A percentile compares a stretch with the other conserved stretches of the same genome.
Conservation (phyloP, 495 filamentous ascomycete genomes). For the Pseudoneurospora amorphoporcata region DNA sequence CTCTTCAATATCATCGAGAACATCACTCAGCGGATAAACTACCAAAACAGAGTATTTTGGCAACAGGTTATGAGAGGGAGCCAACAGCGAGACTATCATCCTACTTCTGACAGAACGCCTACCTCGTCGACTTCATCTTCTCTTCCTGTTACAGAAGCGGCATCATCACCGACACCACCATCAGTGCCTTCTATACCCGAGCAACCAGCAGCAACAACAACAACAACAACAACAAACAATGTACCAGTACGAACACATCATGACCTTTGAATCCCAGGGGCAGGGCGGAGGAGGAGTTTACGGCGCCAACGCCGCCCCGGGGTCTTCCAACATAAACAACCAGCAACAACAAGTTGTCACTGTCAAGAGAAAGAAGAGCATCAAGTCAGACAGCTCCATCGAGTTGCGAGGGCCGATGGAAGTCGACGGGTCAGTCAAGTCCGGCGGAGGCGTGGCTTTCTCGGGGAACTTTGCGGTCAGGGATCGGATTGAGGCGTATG, state of each 20-base stretch:
- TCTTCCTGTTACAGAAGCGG: not conserved
- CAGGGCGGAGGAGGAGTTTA: conserved; percentile 2
- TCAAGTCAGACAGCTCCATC: conserved; percentile 23
- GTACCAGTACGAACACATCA: conserved; percentile 26
- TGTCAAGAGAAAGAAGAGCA: conserved; percentile 19
- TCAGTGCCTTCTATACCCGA: not conserved
- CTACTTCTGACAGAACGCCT: not conserved
- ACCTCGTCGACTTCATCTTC: not conserved
- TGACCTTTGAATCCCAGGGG: conserved; percentile 21
- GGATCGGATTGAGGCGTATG: conserved; percentile 31
- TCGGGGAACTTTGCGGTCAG: conserved; percentile 23
- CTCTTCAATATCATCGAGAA: not conserved
- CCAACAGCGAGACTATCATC: not conserved
- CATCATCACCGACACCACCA: not conserved
- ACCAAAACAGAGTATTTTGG: not conserved
- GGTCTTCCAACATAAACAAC: not conserved
- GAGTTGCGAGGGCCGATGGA: conserved; percentile 27
- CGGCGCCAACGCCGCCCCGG: conserved; percentile 1
- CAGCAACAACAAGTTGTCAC: not conserved
- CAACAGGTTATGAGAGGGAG: not conserved
- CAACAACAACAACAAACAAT: conserved; percentile 1
- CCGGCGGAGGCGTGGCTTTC: conserved; percentile 20
- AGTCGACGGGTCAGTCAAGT: conserved; percentile 30
- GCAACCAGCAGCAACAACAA: not conserved
- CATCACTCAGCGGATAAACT: not conserved